Conservation (phyloP, 139 green algal species). For the Micractinium sp. region DNA sequence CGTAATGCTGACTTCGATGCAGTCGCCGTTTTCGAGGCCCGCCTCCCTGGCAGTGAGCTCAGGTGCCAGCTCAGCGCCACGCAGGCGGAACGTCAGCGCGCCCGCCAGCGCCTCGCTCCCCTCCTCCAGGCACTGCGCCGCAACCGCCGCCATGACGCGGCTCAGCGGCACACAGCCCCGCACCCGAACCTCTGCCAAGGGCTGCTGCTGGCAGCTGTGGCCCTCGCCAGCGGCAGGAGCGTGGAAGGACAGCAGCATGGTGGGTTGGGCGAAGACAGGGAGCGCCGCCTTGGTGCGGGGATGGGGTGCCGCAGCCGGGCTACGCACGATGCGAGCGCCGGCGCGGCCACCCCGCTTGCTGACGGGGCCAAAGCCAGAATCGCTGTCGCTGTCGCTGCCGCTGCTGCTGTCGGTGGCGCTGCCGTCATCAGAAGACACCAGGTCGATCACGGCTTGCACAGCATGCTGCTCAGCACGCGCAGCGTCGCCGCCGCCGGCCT, state of each 20-base stretch:
- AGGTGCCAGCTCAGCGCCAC: background rate
- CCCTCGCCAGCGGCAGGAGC: background rate
- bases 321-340: background rate
- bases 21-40: background rate
- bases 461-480: no score
- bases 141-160: background rate
- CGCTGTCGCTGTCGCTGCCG: background rate
- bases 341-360: no score
- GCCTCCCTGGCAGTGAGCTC: background rate
- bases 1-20: no score
- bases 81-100: background rate
- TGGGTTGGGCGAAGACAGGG: background rate
- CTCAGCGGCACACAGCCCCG: background rate
- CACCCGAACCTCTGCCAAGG: background rate
- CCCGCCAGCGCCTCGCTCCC: background rate
- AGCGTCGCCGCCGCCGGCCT: background rate
- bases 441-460: no score
- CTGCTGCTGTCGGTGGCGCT: background rate
- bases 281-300: background rate
- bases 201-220: background rate
- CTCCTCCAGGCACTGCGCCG: background rate
- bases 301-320: background rate
- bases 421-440: background rate
- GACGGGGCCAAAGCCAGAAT: background rate
- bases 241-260: constrained; percentile 13